Percentiles rank a stretch among this genome's conserved stretches.
phyloP scores from a whole-genome alignment of 495 filamentous ascomycete species.

The Chaetomidium leptoderma region DNA sequence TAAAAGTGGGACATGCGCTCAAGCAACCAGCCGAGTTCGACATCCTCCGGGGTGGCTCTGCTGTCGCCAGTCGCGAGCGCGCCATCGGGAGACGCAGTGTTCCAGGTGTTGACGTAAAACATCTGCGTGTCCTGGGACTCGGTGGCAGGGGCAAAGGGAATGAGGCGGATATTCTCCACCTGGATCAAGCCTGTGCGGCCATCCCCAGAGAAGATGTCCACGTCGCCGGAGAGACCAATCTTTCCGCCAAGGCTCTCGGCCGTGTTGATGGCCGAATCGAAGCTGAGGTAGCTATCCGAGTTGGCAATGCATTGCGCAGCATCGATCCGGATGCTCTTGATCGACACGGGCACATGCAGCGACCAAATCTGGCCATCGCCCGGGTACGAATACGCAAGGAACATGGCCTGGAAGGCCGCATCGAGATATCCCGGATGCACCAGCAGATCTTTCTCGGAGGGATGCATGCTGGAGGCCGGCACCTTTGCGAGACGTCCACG shows the following conservation, averaged over 20 bases:
- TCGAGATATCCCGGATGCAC: neutral
- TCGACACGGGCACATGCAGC: neutral
- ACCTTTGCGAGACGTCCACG: neutral
- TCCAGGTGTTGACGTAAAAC: neutral
- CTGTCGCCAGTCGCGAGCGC: neutral
- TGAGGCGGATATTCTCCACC: neutral
- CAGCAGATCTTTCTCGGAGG: neutral
- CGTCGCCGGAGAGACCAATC: neutral
- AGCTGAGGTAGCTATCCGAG: no score
- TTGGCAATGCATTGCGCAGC: neutral
- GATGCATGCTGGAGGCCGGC: neutral
- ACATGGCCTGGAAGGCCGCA: neutral
- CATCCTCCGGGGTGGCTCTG: neutral
- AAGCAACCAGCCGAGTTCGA: neutral
- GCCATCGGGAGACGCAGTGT: neutral
- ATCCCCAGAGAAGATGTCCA: neutral
- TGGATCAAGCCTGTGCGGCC: neutral
- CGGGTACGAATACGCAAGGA: neutral
- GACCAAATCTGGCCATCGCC: neutral
- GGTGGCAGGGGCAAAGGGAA: no score
- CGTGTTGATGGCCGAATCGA: no score
- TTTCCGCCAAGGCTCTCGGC: no score
- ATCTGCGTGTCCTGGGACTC: neutral
- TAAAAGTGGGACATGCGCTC: neutral
- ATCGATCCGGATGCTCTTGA: neutral